Conservation (phyloP, 441 rosid species). For the Breynia disticha region DNA sequence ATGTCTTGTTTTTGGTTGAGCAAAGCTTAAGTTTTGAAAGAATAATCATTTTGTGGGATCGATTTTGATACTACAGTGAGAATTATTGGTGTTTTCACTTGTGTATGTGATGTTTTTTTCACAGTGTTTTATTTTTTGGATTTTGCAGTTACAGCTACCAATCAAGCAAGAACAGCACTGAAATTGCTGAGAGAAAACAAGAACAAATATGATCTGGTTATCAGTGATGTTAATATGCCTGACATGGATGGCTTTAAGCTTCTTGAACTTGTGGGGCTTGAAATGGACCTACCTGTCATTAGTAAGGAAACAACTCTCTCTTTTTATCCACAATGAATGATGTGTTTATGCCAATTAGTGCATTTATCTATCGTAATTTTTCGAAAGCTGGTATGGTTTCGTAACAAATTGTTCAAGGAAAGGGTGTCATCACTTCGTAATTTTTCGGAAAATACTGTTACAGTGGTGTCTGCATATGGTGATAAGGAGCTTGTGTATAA, state of each 20-base stretch:
- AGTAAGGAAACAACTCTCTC: conserved; percentile 18
- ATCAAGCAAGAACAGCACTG: conserved; percentile 63
- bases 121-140: neutral
- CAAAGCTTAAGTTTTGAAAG: no score
- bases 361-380: no score
- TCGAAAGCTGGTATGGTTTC: no score
- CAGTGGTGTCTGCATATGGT: conserved; percentile 86
- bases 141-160: conserved; percentile 66
- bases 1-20: no score
- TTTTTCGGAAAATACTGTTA: neutral
- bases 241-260: conserved; percentile 97
- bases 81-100: neutral
- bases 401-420: no score
- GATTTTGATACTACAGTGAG: neutral
- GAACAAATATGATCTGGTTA: conserved; percentile 68
- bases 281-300: conserved; percentile 98
- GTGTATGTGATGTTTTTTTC: neutral
- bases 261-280: conserved; percentile 92
- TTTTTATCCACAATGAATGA: neutral
- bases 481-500: conserved; percentile 76
- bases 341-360: no score
- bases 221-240: conserved; percentile 98
- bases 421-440: no score
- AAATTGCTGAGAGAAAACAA: conserved; percentile 75
- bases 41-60: no score